A percentile compares a stretch with the other conserved stretches of the same genome.
Conservation (phyloP, 371 early-diverging fungal species). For the Zopfochytrium polystomum region DNA sequence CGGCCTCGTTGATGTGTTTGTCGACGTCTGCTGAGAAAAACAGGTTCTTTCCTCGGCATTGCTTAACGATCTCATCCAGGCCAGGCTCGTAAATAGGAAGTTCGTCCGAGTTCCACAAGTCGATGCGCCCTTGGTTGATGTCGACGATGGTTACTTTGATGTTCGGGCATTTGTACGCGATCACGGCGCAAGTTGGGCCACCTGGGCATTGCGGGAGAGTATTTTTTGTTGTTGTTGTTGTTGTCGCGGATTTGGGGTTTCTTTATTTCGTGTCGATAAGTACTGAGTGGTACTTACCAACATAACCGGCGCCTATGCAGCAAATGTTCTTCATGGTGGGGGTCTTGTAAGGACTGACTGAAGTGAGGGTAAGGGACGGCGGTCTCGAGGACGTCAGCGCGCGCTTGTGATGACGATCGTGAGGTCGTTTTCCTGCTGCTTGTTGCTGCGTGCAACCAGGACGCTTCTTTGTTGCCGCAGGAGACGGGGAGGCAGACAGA, state of each 20-base stretch:
- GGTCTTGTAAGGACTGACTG: background rate
- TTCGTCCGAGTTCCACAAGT: constrained; percentile 81
- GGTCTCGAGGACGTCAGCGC: too few species aligned
- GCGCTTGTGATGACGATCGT: too few species aligned
- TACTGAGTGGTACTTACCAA: constrained; percentile 58
- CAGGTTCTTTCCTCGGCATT: constrained; percentile 72
- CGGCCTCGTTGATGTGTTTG: constrained; percentile 69
- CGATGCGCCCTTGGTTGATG: constrained; percentile 71
- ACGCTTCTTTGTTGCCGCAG: too few species aligned
- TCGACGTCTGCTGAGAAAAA: constrained; percentile 82
- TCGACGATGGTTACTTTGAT: constrained; percentile 89
- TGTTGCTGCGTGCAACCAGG: too few species aligned
- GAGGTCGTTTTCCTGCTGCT: too few species aligned
- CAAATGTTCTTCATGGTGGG: constrained; percentile 47
- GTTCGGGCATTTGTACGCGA: constrained; percentile 85
- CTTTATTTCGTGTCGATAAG: background rate
- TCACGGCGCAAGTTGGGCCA: constrained; percentile 92
- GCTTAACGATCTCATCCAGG: constrained; percentile 76
- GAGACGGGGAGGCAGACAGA: too few species aligned
- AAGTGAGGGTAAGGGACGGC: too few species aligned
- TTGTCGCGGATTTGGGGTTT: background rate
- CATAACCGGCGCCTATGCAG: constrained; percentile 95
- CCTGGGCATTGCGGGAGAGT: constrained; percentile 47
- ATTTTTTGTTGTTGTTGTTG: background rate
- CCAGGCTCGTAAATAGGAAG: constrained; percentile 92